A percentile compares a stretch with the other conserved stretches of the same genome.
phyloP scores from a whole-genome alignment of 257 asterid genomes.

The Avicennia marina region DNA sequence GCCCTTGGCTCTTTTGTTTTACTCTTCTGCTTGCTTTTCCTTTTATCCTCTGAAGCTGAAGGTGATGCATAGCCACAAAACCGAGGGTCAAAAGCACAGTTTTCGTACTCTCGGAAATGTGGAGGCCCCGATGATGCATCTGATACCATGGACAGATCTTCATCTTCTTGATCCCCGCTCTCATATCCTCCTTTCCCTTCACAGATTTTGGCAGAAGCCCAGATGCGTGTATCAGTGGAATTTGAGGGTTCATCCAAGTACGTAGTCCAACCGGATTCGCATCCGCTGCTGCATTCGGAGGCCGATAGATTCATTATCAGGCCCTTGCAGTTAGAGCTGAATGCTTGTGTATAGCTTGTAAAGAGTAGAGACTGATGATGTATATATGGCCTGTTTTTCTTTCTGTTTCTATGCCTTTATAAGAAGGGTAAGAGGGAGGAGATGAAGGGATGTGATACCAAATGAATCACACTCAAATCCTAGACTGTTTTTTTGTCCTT shows the following conservation, averaged over 20 bases:
- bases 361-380: no score
- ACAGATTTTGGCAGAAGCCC: not conserved
- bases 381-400: no score
- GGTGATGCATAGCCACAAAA: conserved; percentile 3
- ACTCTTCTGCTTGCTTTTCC: conserved; percentile 24
- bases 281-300: conserved; percentile 71
- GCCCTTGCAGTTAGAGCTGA: not conserved
- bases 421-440: conserved; percentile 24
- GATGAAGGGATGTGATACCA: conserved; percentile 26
- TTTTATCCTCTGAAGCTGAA: conserved; percentile 14
- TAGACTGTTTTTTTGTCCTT: conserved; percentile 57
- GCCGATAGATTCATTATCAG: conserved; percentile 55
- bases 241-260: conserved; percentile 69
- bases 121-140: conserved; percentile 97
- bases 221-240: conserved; percentile 9
- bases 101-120: conserved; percentile 17
- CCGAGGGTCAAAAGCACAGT: not conserved
- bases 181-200: not conserved
- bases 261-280: conserved; percentile 94
- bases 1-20: conserved; percentile 21
- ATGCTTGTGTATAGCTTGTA: not conserved
- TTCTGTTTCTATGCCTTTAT: conserved; percentile 33
- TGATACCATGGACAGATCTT: conserved; percentile 79
- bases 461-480: conserved; percentile 45
- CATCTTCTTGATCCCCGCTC: conserved; percentile 20